phyloP scores from a whole-genome alignment of 208 protist species.

The Leishmania tarentolae region DNA sequence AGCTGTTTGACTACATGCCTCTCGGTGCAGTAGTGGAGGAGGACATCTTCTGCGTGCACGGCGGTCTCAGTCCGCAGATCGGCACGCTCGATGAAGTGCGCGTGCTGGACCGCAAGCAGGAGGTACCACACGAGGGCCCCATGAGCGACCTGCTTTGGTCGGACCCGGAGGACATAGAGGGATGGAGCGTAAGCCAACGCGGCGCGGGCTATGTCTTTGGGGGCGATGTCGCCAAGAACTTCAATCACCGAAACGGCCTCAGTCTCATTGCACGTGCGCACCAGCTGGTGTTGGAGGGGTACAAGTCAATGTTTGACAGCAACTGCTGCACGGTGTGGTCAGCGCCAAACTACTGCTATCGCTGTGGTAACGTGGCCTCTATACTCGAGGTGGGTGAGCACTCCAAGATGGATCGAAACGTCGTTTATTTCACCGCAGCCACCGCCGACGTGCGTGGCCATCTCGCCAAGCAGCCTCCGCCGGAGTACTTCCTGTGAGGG shows the following conservation, averaged over 20 bases:
- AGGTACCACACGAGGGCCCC: constrained; percentile 90
- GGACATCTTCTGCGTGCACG: constrained; percentile 95
- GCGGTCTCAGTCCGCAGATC: constrained; percentile 88
- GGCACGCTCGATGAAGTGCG: constrained; percentile 87
- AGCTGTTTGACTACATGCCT: constrained; percentile 95
- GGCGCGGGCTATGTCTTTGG: constrained; percentile 92
- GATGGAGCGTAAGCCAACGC: constrained; percentile 83
- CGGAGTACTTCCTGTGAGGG: constrained; percentile 86
- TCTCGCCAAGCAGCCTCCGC: constrained; percentile 85
- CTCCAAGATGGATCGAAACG: constrained; percentile 62
- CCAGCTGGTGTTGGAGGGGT: constrained; percentile 94
- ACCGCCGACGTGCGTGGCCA: constrained; percentile 77
- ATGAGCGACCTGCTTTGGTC: constrained; percentile 93
- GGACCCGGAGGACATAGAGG: constrained; percentile 92
- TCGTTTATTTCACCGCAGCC: constrained; percentile 82
- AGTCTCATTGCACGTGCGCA: constrained; percentile 90
- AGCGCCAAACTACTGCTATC: constrained; percentile 96
- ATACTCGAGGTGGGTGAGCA: constrained; percentile 93
- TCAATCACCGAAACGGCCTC: constrained; percentile 88
- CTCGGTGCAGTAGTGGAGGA: constrained; percentile 90
- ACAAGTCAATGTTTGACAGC: constrained; percentile 93
- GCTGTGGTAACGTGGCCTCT: constrained; percentile 94
- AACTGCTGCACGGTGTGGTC: constrained; percentile 96
- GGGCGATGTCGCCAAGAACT: constrained; percentile 68
- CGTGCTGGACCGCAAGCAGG: constrained; percentile 86